A percentile compares a stretch with the other conserved stretches of the same genome.
phyloP scores from a whole-genome alignment of 1,284 basidiomycete species.

The Gymnopus androsaceus region DNA sequence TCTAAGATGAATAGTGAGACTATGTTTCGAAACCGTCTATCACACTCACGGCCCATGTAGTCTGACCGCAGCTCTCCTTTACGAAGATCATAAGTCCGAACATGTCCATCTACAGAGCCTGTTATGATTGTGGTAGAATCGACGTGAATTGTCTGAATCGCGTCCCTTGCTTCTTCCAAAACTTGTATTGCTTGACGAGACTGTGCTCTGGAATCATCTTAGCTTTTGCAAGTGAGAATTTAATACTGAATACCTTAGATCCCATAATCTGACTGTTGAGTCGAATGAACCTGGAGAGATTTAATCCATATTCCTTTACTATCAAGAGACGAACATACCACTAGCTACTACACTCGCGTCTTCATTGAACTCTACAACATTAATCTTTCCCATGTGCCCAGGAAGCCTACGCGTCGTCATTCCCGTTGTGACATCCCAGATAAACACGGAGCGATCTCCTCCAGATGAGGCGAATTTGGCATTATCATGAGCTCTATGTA shows the following conservation, averaged over 20 bases:
- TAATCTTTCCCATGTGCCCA: conserved; percentile 89
- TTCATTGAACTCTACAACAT: conserved; percentile 87
- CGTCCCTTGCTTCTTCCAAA: conserved; percentile 87
- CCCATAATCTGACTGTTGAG: conserved; percentile 87
- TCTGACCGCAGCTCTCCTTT: conserved; percentile 89
- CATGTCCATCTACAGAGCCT: conserved; percentile 88
- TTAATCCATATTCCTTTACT: neutral
- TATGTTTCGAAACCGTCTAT: conserved; percentile 2
- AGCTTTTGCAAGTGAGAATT: neutral
- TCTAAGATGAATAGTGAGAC: conserved; percentile 46
- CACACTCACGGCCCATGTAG: conserved; percentile 81
- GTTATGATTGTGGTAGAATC: conserved; percentile 68
- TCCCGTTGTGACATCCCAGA: conserved; percentile 95
- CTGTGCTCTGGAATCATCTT: conserved; percentile 58
- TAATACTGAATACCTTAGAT: conserved; percentile 62
- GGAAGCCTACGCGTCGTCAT: conserved; percentile 79
- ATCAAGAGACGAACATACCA: conserved; percentile 48
- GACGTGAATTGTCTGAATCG: conserved; percentile 80
- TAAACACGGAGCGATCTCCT: conserved; percentile 87
- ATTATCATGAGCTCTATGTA: conserved; percentile 83
- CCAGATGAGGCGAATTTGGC: conserved; percentile 92
- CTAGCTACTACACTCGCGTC: conserved; percentile 86
- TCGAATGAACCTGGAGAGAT: conserved; percentile 75
- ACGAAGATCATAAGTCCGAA: conserved; percentile 92
- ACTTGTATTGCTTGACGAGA: conserved; percentile 86